Evolutionary conservation across 306 rosid genomes (phyloP).

Genomic region (Cucurbita pepo): DNA sequence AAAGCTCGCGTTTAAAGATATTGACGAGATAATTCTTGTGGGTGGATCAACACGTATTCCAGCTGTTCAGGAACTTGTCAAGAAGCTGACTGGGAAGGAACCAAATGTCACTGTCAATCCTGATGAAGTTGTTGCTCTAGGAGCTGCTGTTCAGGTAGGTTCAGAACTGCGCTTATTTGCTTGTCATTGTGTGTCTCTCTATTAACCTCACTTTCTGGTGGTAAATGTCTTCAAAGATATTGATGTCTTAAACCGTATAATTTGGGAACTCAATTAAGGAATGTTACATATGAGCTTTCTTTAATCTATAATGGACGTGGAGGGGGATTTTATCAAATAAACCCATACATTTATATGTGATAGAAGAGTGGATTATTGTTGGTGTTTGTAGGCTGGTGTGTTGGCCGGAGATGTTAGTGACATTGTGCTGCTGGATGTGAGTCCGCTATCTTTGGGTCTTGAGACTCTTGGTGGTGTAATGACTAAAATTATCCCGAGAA

Average conservation of each 20-base stretch:
- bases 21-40: slow-evolving; percentile 88
- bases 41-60: slow-evolving; percentile 96
- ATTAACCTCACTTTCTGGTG: background rate
- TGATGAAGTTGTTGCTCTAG: slow-evolving; percentile 91
- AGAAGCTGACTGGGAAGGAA: slow-evolving; percentile 73
- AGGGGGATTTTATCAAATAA: background rate
- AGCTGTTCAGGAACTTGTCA: slow-evolving; percentile 81
- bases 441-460: slow-evolving; percentile 67
- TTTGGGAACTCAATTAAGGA: background rate
- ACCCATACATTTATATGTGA: background rate
- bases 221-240: background rate
- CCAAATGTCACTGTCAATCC: slow-evolving; percentile 92
- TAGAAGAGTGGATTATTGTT: background rate
- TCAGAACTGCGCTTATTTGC: background rate
- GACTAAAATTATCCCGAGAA: slow-evolving; percentile 92
- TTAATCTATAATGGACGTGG: background rate
- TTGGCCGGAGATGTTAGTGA: slow-evolving; percentile 85
- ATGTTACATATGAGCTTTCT: background rate
- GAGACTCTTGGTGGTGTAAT: slow-evolving; percentile 92
- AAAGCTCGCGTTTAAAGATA: slow-evolving; percentile 61
- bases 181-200: background rate
- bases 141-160: slow-evolving; percentile 89
- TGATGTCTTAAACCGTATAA: background rate
- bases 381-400: slow-evolving; percentile 60
- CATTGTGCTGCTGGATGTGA: slow-evolving; percentile 79